Conservation (phyloP, 805 yeast species). For the Debaryomyces prosopidis region DNA sequence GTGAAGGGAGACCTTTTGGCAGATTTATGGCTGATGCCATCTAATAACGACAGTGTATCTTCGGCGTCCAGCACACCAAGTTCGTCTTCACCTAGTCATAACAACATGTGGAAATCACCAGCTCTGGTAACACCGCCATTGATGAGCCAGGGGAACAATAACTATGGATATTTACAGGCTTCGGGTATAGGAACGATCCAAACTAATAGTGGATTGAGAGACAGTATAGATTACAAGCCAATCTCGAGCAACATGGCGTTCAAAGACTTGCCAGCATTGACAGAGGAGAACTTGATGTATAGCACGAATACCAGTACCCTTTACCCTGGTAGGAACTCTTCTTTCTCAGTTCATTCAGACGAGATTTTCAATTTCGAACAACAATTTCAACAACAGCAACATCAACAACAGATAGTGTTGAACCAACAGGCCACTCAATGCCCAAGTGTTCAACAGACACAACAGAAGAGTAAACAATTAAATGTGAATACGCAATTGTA, state of each 20-base stretch:
- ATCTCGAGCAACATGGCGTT: conserved; percentile 21
- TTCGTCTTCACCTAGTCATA: conserved; percentile 8
- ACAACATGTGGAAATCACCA: conserved; percentile 7
- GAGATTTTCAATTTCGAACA: conserved; percentile 14
- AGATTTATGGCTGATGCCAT: conserved; percentile 17
- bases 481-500: conserved; percentile 64
- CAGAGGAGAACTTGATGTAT: conserved; percentile 36
- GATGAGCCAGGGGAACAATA: background rate
- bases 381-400: conserved; percentile 8
- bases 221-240: conserved; percentile 1
- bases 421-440: conserved; percentile 10
- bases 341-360: conserved; percentile 6
- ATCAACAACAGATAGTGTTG: conserved; percentile 7
- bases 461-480: conserved; percentile 7
- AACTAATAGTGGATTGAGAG: background rate
- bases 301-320: background rate
- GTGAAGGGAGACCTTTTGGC: conserved; percentile 16
- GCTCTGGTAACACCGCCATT: background rate
- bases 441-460: background rate
- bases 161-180: conserved; percentile 1
- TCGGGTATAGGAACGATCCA: background rate
- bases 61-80: background rate
- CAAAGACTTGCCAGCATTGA: conserved; percentile 24
- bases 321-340: conserved; percentile 5
- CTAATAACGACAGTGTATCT: background rate